These are phyloP conservation scores for Pythium myriotylum DNA, from an alignment of 352 stramenopile genomes.

Conservation along the genomic window DNA sequence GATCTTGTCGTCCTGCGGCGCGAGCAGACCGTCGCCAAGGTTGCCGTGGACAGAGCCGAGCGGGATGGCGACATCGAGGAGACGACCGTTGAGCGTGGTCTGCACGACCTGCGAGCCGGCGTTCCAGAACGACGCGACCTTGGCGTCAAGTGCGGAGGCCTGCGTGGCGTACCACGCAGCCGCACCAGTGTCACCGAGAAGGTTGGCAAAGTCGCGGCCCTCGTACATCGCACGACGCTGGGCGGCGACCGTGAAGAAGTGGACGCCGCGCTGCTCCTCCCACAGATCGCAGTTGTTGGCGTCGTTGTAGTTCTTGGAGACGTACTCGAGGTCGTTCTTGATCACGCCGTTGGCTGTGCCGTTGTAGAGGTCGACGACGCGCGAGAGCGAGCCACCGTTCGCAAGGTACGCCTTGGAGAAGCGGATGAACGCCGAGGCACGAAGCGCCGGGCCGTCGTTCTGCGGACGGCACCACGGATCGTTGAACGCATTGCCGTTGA, in stretches of 20 bases:
- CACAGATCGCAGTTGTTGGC: conserved; percentile 28
- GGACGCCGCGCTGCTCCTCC: conserved; percentile 27
- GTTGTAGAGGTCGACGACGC: conserved; percentile 31
- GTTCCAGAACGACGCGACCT: conserved; percentile 30
- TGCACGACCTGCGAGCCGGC: conserved; percentile 23
- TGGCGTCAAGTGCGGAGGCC: conserved; percentile 16
- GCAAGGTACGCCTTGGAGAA: conserved; percentile 28
- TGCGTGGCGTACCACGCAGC: conserved; percentile 17
- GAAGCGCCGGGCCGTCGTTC: conserved; percentile 31
- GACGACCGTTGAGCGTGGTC: conserved; percentile 22
- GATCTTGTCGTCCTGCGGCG: conserved; percentile 22
- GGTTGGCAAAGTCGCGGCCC: conserved; percentile 23
- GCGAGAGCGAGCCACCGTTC: conserved; percentile 14
- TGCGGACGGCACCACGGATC: conserved; percentile 31
- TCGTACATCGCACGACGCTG: conserved; percentile 31
- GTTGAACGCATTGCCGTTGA: conserved; percentile 26
- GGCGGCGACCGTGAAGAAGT: conserved; percentile 33
- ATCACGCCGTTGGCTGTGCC: conserved; percentile 28
- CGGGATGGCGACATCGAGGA: conserved; percentile 26
- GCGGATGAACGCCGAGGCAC: conserved; percentile 30
- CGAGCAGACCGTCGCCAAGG: conserved; percentile 27
- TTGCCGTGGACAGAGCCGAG: conserved; percentile 25
- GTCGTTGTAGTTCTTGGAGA: conserved; percentile 30
- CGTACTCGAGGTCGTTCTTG: conserved; percentile 28
- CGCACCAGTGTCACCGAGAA: conserved; percentile 22